Base-by-base conservation (phyloP, 352 stramenopile genomes). In the Phytophthora megakarya region DNA sequence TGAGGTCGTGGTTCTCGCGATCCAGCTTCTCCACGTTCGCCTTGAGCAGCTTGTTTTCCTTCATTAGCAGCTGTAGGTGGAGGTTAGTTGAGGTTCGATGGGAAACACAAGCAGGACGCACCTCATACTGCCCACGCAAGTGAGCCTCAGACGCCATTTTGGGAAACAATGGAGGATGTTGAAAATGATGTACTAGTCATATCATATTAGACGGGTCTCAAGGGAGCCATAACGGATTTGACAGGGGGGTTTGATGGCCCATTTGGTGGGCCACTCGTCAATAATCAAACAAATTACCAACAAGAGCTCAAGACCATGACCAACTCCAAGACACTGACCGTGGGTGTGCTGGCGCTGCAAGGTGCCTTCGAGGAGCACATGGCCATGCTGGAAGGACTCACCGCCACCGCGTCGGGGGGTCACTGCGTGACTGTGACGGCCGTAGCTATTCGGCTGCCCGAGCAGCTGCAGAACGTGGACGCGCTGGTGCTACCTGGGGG, bases 401-500 rank as follows among this genome's bases (percentile, higher is more conserved):
- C 60, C 35, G 53, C 64, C 21, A 57, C 35, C 3, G 52, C 48
- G 28, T 59, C 58, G 1, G 44, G 61, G 5, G 73, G 75, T 0
- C 61, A 78, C 30, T 11, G 22, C 6, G 70, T 91, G 28, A n/a
- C 22, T 1, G 83, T 90, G 30, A 67, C 59, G 30, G 69, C 80
- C 12, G 77, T 91, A 22, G 88, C 95, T 28, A 83, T 97, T 30
- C 83, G 92, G 25, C 71, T 95, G 50, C 86, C 88, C 0, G 73
- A 89, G 61, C 79, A 98, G 45, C 73, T 98, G 18, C 66, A 84
- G 30, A 70, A 70, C 39, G 70, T 97, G 25, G 90, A 98, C 70
- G 96, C 89, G 30, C 86, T 99, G 21, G 83, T 99, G 46, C 73
- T 99, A 26, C 96, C 96, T 2, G 96, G 96, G 16, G 96, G 96